Base-by-base conservation (phyloP, 306 rosid species). In the Urtica urens region DNA sequence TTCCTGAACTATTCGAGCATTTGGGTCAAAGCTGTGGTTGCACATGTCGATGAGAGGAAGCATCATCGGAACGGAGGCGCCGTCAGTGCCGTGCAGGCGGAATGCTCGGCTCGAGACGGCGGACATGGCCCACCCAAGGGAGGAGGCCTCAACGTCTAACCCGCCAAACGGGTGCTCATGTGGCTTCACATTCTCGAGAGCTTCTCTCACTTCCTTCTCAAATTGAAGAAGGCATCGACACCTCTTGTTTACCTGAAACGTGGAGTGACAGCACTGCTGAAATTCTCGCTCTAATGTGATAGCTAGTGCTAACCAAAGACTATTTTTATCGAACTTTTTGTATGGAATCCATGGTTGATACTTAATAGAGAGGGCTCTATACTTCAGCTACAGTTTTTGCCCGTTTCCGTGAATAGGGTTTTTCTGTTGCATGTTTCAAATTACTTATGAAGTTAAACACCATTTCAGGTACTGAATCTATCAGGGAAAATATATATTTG, bases 101-200 rank as follows among this genome's bases (percentile, higher is more conserved):
- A 84, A 90, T 48, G 97, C 97, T 68, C 97, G 73, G 17, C 92
- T 81, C 6, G 92, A 90, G 58, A 90, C 97, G 17, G 95, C 92
- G 45, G 97, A 78, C 95, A 90, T 84, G 30, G 94, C 97, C 97
- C 97, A 90, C 59, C 97, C 97, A 38, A 90, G 81, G 50, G 97
- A 76, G 22, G 97, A 84, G 25, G 95, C 93, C 71, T 73, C 82
- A 44, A 90, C 87, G 55, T 67, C 73, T 77, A 70, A 92, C 41
- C 81, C 92, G 60, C 76, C 69, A 66, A 90, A 84, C 60, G 93
- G 97, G 58, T 84, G 97, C 53, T 72, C 69, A 45, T 68, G 70
- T 48, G 65, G 76, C 41, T 70, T 62, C 46, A 72, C 39, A 69
- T 61, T 68, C 24, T 49, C 85, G 59, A 81, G 72, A 59, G 59